Conservation (phyloP, 2,329 filamentous ascomycete genomes). For the Hypocreales sp. region DNA sequence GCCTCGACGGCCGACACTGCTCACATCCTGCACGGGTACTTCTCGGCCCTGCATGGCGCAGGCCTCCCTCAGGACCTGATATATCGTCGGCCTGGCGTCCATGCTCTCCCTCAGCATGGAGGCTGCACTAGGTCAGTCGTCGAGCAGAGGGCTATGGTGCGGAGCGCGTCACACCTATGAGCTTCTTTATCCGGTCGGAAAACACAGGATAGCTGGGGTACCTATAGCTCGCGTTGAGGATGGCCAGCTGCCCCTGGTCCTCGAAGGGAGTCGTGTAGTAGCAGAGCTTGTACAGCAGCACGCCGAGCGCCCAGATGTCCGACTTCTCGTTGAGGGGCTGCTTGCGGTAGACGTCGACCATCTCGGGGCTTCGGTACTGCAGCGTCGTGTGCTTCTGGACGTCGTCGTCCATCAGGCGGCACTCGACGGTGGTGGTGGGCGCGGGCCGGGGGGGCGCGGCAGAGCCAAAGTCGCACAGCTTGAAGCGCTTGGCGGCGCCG, state of each 20-base stretch:
- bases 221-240: constrained; percentile 87
- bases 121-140: too few relatives aligned
- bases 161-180: constrained; percentile 79
- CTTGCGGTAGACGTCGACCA: constrained; percentile 96
- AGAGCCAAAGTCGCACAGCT: constrained; percentile 96
- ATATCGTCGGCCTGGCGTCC: constrained; percentile 71
- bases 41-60: constrained; percentile 81
- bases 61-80: constrained; percentile 75
- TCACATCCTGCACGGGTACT: constrained; percentile 76
- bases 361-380: constrained; percentile 94
- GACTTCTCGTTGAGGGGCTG: constrained; percentile 97
- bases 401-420: constrained; percentile 87
- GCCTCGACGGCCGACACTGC: constrained; percentile 17
- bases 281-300: constrained; percentile 92
- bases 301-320: constrained; percentile 94
- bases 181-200: constrained; percentile 73
- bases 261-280: constrained; percentile 99
- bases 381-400: constrained; percentile 93
- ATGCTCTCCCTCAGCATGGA: constrained; percentile 85
- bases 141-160: too few relatives aligned
- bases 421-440: constrained; percentile 75
- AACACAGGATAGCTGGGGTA: constrained; percentile 82
- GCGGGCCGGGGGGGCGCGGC: constrained; percentile 72
- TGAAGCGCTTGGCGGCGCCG: constrained; percentile 61
- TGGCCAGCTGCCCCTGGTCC: constrained; percentile 92